These are phyloP conservation scores for Apiotrichum gamsii DNA, from an alignment of 1,284 basidiomycete genomes.

Conservation along the genomic window DNA sequence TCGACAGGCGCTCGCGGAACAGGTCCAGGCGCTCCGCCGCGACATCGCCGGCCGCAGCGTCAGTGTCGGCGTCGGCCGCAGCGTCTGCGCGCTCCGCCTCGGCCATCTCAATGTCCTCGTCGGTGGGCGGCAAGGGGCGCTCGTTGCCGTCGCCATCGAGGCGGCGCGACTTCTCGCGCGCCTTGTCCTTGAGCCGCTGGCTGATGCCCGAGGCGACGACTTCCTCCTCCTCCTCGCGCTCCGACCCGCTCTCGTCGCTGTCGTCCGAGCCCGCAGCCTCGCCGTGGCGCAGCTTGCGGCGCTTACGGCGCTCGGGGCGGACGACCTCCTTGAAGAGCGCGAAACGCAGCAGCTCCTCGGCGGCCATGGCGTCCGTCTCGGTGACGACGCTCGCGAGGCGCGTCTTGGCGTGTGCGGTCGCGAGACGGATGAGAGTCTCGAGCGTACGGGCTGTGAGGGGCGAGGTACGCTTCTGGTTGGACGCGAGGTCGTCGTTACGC, in stretches of 20 bases:
- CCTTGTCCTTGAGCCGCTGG: slow-evolving; percentile 34
- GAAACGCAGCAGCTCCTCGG: slow-evolving; percentile 92
- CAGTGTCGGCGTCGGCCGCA: slow-evolving; percentile 22
- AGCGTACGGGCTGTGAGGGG: slow-evolving; percentile 97
- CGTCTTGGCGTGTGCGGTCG: slow-evolving; percentile 96
- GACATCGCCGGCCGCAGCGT: slow-evolving; percentile 8
- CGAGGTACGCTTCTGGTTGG: slow-evolving; percentile 89
- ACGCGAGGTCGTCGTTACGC: slow-evolving; percentile 85
- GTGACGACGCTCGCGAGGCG: slow-evolving; percentile 81
- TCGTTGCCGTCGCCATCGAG: slow-evolving; percentile 38
- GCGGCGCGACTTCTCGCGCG: slow-evolving; percentile 50
- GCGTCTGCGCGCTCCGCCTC: slow-evolving; percentile 20
- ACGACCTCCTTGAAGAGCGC: slow-evolving; percentile 97
- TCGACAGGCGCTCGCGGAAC: slow-evolving; percentile 68
- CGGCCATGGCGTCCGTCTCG: slow-evolving; percentile 77
- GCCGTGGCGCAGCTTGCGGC: slow-evolving; percentile 63
- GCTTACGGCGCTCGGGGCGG: slow-evolving; percentile 62
- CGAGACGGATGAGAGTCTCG: slow-evolving; percentile 95
- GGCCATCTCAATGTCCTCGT: slow-evolving; percentile 19
- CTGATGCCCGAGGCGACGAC: slow-evolving; percentile 25
- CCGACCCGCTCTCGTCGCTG: slow-evolving; percentile 52
- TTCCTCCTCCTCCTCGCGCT: slow-evolving; percentile 50
- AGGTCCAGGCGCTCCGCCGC: slow-evolving; percentile 53
- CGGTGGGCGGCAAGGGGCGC: background rate
- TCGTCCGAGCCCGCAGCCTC: slow-evolving; percentile 52